Evolutionary conservation across 148 eudicot species (phyloP), one percentile per base, ranked within the genome.

Genomic region (Chenopodium album): DNA sequence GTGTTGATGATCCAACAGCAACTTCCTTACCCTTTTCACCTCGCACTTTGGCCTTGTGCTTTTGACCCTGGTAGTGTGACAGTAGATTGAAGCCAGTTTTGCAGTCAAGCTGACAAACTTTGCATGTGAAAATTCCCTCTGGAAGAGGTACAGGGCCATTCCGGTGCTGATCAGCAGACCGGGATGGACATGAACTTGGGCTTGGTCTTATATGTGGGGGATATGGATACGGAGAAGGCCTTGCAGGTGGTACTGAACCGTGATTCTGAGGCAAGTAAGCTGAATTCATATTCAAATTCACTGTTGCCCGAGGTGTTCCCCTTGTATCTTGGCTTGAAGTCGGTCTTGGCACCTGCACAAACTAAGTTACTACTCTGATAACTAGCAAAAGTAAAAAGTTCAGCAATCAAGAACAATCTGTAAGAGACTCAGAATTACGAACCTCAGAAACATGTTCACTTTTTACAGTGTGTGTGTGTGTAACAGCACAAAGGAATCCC

Each of bases 51-150:
- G 79, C 79, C 79, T 19, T 81, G 79, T 81, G 84, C 32, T 64
- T 67, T 32, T 81, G 84, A 68, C 84, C 84, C 41, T 81, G 75
- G 76, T 81, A 81, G 48, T 81, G 84, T 64, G 47, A 54, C 79
- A 81, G 68, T 20, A 81, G 84, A 68, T 81, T 81, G 79, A 67
- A 56, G 26, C 79, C 77, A 54, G 84, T 81, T 34, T 73, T 76
- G 79, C 84, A 81, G 79, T 81, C 84, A n/a, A 81, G 76, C 34
- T 81, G 75, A 81, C 84, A 81, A 20, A 81, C 44, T 81, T 76
- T 68, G 76, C 84, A 81, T 48, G 31, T 76, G 69, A 81, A 81
- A 67, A 47, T 34, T 34, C 79, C 84, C 0, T 68, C 14, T 34
- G 62, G 68, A 67, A 44, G 79, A n/a, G 79, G 59, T 12, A 6